These are phyloP conservation scores for Daldinia bambusicola DNA, from an alignment of 495 filamentous ascomycete genomes.

Conservation along the genomic window DNA sequence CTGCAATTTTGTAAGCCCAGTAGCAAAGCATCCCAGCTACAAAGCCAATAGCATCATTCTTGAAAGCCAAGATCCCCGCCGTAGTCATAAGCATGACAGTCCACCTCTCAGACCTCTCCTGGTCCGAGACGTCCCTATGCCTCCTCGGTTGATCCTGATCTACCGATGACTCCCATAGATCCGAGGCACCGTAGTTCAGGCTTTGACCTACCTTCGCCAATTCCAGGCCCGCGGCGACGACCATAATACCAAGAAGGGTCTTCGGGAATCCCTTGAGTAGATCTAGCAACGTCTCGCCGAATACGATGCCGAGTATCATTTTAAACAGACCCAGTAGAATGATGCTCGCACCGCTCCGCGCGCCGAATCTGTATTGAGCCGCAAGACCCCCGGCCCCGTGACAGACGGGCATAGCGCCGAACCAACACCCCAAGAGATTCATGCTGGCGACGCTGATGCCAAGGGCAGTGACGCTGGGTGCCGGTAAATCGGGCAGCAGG, in stretches of 20 bases:
- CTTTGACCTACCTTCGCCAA: slow-evolving; percentile 84
- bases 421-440: slow-evolving; percentile 88
- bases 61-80: slow-evolving; percentile 82
- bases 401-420: slow-evolving; percentile 95
- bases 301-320: slow-evolving; percentile 76
- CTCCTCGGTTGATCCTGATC: slow-evolving; percentile 28
- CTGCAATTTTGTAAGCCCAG: slow-evolving; percentile 59
- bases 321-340: slow-evolving; percentile 83
- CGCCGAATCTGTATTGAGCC: slow-evolving; percentile 89
- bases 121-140: slow-evolving; percentile 57
- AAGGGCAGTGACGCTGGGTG: slow-evolving; percentile 75
- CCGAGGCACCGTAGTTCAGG: slow-evolving; percentile 76
- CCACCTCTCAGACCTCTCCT: slow-evolving; percentile 76
- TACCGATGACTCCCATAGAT: slow-evolving; percentile 57
- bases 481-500: slow-evolving; percentile 72
- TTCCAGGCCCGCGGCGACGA: slow-evolving; percentile 87
- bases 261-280: slow-evolving; percentile 76
- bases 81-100: slow-evolving; percentile 89
- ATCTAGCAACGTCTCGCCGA: slow-evolving; percentile 73
- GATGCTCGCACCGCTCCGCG: slow-evolving; percentile 83
- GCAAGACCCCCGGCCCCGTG: slow-evolving; percentile 93
- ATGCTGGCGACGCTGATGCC: slow-evolving; percentile 82
- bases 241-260: slow-evolving; percentile 83
- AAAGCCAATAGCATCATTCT: slow-evolving; percentile 89
- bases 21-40: slow-evolving; percentile 79